Percentiles rank a stretch among this genome's conserved stretches.
Conservation (phyloP, 2,329 filamentous ascomycete genomes). For the Xylaria sp. region DNA sequence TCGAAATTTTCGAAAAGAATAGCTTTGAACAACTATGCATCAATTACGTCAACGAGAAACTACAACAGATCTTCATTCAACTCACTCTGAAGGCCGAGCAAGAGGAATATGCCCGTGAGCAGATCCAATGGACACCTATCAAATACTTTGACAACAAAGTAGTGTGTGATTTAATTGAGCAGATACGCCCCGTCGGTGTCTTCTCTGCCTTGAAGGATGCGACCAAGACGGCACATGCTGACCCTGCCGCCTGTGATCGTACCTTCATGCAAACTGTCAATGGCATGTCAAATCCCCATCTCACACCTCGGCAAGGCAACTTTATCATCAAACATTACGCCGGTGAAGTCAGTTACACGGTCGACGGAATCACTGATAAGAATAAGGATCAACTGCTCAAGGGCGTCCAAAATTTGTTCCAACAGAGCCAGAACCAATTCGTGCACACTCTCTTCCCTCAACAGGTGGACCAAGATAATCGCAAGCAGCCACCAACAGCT, state of each 20-base stretch:
- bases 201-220: conserved; percentile 98
- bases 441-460: conserved; percentile 90
- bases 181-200: conserved; percentile 86
- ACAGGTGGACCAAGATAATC: conserved; percentile 94
- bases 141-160: conserved; percentile 99
- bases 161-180: conserved; percentile 96
- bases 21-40: conserved; percentile 99
- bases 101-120: conserved; percentile 93
- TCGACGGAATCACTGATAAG: conserved; percentile 98
- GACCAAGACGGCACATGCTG: conserved; percentile 97
- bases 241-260: conserved; percentile 91
- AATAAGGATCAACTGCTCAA: conserved; percentile 98
- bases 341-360: conserved; percentile 92
- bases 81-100: conserved; percentile 96
- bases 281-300: conserved; percentile 89
- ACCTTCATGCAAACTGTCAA: conserved; percentile 96
- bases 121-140: conserved; percentile 99
- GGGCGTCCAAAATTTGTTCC: conserved; percentile 88
- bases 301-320: conserved; percentile 90
- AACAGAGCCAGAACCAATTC: conserved; percentile 84
- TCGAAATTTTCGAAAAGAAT: conserved; percentile 99
- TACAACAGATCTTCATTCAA: conserved; percentile 99
- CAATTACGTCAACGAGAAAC: conserved; percentile 99
- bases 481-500: conserved; percentile 90
- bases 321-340: conserved; percentile 99